Conservation (phyloP, 257 asterid genomes). For the Gardenia jasminoides region DNA sequence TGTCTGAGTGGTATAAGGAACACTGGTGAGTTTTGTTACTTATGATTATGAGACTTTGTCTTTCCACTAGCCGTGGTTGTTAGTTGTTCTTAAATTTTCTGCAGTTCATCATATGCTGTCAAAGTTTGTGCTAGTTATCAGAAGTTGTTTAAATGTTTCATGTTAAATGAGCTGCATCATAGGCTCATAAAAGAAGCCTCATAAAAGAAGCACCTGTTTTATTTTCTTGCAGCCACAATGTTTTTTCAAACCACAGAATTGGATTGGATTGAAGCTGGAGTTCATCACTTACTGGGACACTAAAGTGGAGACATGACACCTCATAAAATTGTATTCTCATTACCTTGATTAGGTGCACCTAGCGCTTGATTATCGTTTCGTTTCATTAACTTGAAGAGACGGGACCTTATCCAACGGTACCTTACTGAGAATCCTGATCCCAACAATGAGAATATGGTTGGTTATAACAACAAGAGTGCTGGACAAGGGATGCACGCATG, state of each 20-base stretch:
- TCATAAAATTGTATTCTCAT: slow-evolving; percentile 86
- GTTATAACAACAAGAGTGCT: slow-evolving; percentile 96
- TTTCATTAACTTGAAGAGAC: slow-evolving; percentile 90
- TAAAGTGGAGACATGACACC: slow-evolving; percentile 86
- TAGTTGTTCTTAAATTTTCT: slow-evolving; percentile 1
- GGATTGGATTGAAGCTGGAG: slow-evolving; percentile 99
- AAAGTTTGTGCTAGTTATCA: slow-evolving; percentile 98
- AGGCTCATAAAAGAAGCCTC: slow-evolving; percentile 99
- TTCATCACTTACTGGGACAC: slow-evolving; percentile 87
- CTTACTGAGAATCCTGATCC: slow-evolving; percentile 99
- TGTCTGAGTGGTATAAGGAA: slow-evolving; percentile 98
- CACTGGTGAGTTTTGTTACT: slow-evolving; percentile 66
- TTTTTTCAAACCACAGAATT: slow-evolving; percentile 96
- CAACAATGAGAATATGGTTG: slow-evolving; percentile 99
- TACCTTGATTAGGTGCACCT: slow-evolving; percentile 96
- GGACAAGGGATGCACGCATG: slow-evolving; percentile 99
- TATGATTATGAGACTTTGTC: background rate
- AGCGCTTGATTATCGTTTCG: slow-evolving; percentile 93
- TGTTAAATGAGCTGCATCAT: slow-evolving; percentile 95
- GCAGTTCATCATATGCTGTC: slow-evolving; percentile 93
- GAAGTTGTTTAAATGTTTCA: slow-evolving; percentile 90
- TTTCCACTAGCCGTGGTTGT: background rate
- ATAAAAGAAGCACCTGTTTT: slow-evolving; percentile 90
- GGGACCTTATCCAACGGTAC: slow-evolving; percentile 97
- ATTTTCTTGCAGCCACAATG: slow-evolving; percentile 93